Conservation (phyloP, 192 early-diverging fungal genomes). For the Podila minutissima region DNA sequence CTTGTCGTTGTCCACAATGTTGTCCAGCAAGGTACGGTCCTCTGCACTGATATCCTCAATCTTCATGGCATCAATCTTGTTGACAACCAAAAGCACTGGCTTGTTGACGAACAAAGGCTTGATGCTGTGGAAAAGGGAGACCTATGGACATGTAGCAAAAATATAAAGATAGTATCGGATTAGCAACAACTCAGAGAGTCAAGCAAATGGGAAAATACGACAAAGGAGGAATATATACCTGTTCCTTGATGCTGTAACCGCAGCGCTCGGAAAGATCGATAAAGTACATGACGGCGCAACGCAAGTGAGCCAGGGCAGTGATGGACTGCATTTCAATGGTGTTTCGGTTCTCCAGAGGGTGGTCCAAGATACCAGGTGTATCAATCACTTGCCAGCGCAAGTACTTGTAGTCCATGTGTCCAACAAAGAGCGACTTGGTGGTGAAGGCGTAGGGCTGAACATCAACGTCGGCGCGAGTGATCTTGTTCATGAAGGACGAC, state of each 20-base stretch:
- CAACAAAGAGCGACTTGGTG: conserved; percentile 99
- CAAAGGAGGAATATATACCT: conserved; percentile 55
- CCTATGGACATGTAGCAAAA: neutral
- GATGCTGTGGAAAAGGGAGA: conserved; percentile 80
- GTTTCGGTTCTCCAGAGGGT: conserved; percentile 98
- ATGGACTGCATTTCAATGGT: conserved; percentile 99
- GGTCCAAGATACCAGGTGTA: conserved; percentile 99
- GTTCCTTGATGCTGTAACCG: conserved; percentile 95
- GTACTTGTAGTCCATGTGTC: conserved; percentile 99
- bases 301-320: conserved; percentile 97
- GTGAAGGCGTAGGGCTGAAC: conserved; percentile 99
- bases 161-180: neutral
- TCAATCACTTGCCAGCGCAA: conserved; percentile 99
- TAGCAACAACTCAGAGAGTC: neutral
- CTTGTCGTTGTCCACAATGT: conserved; percentile 70
- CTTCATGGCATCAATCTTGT: conserved; percentile 93
- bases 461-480: conserved; percentile 98
- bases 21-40: conserved; percentile 80
- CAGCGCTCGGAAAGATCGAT: conserved; percentile 98
- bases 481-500: conserved; percentile 98
- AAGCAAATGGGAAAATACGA: neutral
- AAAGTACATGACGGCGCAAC: conserved; percentile 96
- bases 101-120: conserved; percentile 99
- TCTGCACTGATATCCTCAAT: conserved; percentile 81
- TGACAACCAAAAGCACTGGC: conserved; percentile 92